These are phyloP conservation scores for Dendrobium officinale DNA, from an alignment of 106 monocot genomes.

Conservation along the genomic window DNA sequence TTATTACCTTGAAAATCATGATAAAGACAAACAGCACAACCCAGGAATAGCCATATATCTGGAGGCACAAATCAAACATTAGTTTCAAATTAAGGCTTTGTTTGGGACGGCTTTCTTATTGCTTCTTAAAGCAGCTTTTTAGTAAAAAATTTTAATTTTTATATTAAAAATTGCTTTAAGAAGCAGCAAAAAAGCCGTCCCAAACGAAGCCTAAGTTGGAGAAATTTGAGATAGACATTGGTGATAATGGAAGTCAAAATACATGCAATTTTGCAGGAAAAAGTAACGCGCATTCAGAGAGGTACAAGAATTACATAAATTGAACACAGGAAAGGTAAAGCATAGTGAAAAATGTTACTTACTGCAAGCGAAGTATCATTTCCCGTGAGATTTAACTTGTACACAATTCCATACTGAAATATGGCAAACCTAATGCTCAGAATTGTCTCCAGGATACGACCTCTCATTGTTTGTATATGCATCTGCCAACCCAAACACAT, in stretches of 20 bases:
- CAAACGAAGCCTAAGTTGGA: not conserved
- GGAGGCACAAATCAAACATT: conserved; percentile 13
- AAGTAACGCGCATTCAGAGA: not conserved
- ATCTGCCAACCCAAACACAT: conserved; percentile 31
- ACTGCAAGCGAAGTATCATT: conserved; percentile 72
- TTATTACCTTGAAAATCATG: conserved; percentile 74
- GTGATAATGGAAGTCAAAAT: not conserved
- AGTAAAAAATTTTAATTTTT: too few relatives aligned
- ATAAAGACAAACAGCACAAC: conserved; percentile 48
- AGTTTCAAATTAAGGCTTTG: not conserved
- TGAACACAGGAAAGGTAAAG: not conserved
- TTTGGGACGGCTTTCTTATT: too few relatives aligned
- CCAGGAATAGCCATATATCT: conserved; percentile 94
- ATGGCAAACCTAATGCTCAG: conserved; percentile 79
- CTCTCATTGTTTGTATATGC: conserved; percentile 82
- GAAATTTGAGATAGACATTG: not conserved
- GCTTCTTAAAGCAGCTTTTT: too few relatives aligned
- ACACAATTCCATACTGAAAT: conserved; percentile 96
- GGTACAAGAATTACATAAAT: not conserved
- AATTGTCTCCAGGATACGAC: conserved; percentile 87
- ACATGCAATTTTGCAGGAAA: conserved; percentile 2
- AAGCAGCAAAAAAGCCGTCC: too few relatives aligned
- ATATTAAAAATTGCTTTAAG: too few relatives aligned
- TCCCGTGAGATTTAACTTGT: conserved; percentile 73
- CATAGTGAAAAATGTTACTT: conserved; percentile 10